Evolutionary conservation across 164 flowering plant genomes (phyloP).

Genomic region (Nymphaea thermarum): DNA sequence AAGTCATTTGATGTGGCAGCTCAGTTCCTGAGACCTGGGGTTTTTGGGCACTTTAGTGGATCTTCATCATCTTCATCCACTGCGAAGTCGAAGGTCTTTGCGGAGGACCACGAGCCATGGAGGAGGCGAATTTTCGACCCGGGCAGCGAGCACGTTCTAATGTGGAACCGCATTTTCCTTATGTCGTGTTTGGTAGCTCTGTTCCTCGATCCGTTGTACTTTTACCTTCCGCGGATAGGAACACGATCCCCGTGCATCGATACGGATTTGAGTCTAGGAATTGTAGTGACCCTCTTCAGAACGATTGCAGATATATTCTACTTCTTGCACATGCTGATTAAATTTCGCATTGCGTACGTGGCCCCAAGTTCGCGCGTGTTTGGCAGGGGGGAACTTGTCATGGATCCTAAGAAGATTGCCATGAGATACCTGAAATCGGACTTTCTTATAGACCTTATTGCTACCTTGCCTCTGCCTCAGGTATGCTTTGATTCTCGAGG

Average conservation of each 20-base stretch:
- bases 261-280: conserved; percentile 48
- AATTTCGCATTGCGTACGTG: conserved; percentile 66
- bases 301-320: conserved; percentile 66
- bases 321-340: conserved; percentile 48
- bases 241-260: conserved; percentile 32
- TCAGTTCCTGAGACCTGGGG: conserved; percentile 23
- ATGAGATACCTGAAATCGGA: conserved; percentile 57
- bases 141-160: conserved; percentile 56
- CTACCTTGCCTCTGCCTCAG: conserved; percentile 86
- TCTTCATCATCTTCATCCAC: conserved; percentile 13
- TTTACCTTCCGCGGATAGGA: conserved; percentile 53
- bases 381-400: conserved; percentile 90
- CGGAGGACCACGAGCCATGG: conserved; percentile 45
- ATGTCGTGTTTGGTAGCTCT: conserved; percentile 73
- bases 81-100: conserved; percentile 38
- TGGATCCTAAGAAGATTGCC: conserved; percentile 69
- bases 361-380: conserved; percentile 67
- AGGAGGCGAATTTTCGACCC: conserved; percentile 62
- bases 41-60: conserved; percentile 19
- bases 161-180: conserved; percentile 73
- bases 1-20: conserved; percentile 23
- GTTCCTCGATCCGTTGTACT: conserved; percentile 75
- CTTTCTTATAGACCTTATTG: conserved; percentile 62
- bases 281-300: conserved; percentile 53
- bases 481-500: conserved; percentile 16